Conservation (phyloP, 148 eudicot species). For the Nepenthes gracilis region DNA sequence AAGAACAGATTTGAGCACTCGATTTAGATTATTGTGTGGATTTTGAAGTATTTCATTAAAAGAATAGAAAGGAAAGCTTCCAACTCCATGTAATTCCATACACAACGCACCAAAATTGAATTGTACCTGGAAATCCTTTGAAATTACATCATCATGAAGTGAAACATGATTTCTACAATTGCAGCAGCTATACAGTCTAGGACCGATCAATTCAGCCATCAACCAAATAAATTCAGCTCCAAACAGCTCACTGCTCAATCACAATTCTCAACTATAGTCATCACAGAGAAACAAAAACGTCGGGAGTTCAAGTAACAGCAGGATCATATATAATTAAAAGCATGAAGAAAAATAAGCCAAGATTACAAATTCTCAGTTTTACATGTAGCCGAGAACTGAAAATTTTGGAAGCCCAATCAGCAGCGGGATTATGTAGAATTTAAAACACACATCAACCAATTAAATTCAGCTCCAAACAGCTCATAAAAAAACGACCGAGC, state of each 20-base stretch:
- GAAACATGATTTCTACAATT: conserved; percentile 44
- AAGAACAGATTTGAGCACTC: background rate
- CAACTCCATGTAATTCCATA: background rate
- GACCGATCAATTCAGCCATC: conserved; percentile 6
- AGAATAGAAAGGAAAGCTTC: background rate
- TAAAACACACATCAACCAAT: background rate
- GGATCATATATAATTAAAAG: too few species aligned
- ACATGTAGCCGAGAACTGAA: too few species aligned
- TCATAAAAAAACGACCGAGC: too few species aligned
- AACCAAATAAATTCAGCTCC: background rate
- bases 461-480: background rate
- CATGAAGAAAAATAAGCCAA: too few species aligned
- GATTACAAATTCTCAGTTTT: too few species aligned
- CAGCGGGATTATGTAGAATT: too few species aligned
- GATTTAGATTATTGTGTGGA: background rate
- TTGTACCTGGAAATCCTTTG: conserved; percentile 48
- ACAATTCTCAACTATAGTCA: too few species aligned
- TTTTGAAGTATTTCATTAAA: background rate
- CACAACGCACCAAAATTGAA: background rate
- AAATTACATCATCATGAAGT: conserved; percentile 47
- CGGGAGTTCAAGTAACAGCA: too few species aligned
- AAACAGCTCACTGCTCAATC: too few species aligned
- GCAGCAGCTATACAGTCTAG: conserved; percentile 47
- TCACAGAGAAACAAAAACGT: too few species aligned
- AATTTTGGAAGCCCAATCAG: too few species aligned